phyloP scores from a whole-genome alignment of 352 stramenopile genomes.

The Pseudoperonospora humuli region DNA sequence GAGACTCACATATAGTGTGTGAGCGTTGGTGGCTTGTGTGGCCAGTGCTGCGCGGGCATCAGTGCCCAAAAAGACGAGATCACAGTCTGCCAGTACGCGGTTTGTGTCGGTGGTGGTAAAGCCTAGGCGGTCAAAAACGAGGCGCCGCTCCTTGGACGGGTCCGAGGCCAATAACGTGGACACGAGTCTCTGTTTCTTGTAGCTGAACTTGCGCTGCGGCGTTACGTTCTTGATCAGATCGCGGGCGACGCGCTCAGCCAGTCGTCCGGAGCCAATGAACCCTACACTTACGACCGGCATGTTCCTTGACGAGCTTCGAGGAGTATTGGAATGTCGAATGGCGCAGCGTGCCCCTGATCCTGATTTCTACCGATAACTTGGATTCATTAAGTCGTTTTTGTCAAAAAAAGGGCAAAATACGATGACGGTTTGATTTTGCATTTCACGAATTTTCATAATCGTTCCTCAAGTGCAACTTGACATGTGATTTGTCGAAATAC shows the following conservation, averaged over 20 bases:
- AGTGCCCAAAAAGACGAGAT: slow-evolving; percentile 64
- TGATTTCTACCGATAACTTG: too few species aligned
- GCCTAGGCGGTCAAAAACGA: slow-evolving; percentile 49
- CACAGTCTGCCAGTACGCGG: slow-evolving; percentile 55
- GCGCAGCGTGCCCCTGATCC: too few species aligned
- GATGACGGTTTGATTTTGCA: too few species aligned
- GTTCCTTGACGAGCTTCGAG: neutral
- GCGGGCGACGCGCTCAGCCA: slow-evolving; percentile 57
- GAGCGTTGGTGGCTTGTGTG: slow-evolving; percentile 17
- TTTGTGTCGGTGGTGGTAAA: slow-evolving; percentile 59
- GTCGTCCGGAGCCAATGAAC: slow-evolving; percentile 60
- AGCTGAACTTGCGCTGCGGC: slow-evolving; percentile 57
- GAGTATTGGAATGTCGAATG: too few species aligned
- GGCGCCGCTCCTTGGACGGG: slow-evolving; percentile 42
- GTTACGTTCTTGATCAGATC: slow-evolving; percentile 53
- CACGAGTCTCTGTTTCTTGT: slow-evolving; percentile 67
- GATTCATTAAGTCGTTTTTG: too few species aligned
- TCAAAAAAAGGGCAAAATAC: too few species aligned
- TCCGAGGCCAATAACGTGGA: slow-evolving; percentile 59
- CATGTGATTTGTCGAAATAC: too few species aligned
- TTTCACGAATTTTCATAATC: too few species aligned
- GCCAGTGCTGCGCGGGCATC: slow-evolving; percentile 41
- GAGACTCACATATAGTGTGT: slow-evolving; percentile 63
- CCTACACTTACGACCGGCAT: slow-evolving; percentile 52
- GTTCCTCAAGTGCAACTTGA: too few species aligned